Evolutionary conservation across 192 early-diverging fungal genomes (phyloP).

Genomic region (Coemansia pectinata): DNA sequence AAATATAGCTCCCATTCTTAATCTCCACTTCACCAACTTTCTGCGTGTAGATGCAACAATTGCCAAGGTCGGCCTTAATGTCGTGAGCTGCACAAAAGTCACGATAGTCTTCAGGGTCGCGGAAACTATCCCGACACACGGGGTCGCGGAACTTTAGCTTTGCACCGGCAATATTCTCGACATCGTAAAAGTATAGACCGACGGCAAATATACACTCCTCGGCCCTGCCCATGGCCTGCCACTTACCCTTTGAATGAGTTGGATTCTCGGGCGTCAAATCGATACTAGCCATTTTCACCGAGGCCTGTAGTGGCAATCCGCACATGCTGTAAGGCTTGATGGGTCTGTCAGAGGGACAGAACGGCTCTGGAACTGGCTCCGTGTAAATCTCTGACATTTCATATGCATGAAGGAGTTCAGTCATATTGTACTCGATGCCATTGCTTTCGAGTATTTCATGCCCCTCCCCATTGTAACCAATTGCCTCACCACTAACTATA

Average conservation of each 20-base stretch:
- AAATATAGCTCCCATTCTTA: conserved; percentile 60
- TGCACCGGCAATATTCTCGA: conserved; percentile 66
- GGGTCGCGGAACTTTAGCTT: conserved; percentile 60
- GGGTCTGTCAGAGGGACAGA: conserved; percentile 23
- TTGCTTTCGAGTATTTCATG: neutral
- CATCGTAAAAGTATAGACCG: conserved; percentile 71
- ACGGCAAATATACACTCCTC: conserved; percentile 72
- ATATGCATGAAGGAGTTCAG: neutral
- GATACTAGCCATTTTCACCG: conserved; percentile 70
- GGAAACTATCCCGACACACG: too few relatives aligned
- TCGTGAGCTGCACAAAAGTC: neutral
- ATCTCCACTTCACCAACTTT: conserved; percentile 47
- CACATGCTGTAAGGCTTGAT: conserved; percentile 28
- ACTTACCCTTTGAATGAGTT: conserved; percentile 52
- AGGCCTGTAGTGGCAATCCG: conserved; percentile 58
- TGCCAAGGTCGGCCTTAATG: neutral
- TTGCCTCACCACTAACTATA: neutral
- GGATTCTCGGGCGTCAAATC: conserved; percentile 65
- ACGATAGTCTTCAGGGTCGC: neutral
- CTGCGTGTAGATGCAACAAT: conserved; percentile 22
- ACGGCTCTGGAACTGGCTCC: conserved; percentile 37
- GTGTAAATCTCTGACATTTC: neutral
- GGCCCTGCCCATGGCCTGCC: conserved; percentile 73
- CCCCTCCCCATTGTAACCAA: neutral
- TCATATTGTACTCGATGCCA: too few relatives aligned